A percentile compares a stretch with the other conserved stretches of the same genome.
phyloP scores from a whole-genome alignment of 2,329 filamentous ascomycete genomes.

The Exophiala spinifera region DNA sequence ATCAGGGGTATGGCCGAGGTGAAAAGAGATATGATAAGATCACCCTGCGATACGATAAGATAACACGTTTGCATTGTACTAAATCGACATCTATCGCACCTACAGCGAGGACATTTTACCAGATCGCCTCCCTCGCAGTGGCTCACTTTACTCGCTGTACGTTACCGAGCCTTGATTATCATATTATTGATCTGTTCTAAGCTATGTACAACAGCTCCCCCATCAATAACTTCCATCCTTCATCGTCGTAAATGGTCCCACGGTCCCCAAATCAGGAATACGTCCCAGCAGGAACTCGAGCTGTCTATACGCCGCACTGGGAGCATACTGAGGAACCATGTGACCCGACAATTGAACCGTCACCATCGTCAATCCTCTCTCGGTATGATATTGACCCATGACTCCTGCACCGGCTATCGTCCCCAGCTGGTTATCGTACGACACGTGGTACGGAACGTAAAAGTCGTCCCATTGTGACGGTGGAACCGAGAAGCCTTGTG shows the following conservation, averaged over 20 bases:
- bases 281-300: constrained; percentile 70
- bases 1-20: too few species aligned
- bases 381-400: constrained; percentile 67
- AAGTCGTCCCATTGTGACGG: constrained; percentile 57
- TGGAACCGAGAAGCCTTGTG: constrained; percentile 63
- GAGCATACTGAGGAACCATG: constrained; percentile 45
- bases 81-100: too few species aligned
- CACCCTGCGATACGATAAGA: too few species aligned
- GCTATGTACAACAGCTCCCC: not conserved
- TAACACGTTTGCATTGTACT: too few species aligned
- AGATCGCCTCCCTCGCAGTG: too few species aligned
- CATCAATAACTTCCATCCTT: constrained; percentile 20
- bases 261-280: constrained; percentile 51
- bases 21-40: too few species aligned
- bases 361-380: constrained; percentile 72
- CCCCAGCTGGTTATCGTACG: constrained; percentile 40
- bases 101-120: too few species aligned
- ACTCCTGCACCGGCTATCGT: constrained; percentile 62
- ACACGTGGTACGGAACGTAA: constrained; percentile 63
- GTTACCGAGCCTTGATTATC: too few species aligned
- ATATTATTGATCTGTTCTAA: not conserved
- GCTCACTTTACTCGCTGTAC: too few species aligned
- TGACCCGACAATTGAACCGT: constrained; percentile 64
- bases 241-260: constrained; percentile 28
- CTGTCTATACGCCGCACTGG: constrained; percentile 56